Evolutionary conservation across 768 basidiomycete genomes (phyloP).

Genomic region (Tulasnella sp.): DNA sequence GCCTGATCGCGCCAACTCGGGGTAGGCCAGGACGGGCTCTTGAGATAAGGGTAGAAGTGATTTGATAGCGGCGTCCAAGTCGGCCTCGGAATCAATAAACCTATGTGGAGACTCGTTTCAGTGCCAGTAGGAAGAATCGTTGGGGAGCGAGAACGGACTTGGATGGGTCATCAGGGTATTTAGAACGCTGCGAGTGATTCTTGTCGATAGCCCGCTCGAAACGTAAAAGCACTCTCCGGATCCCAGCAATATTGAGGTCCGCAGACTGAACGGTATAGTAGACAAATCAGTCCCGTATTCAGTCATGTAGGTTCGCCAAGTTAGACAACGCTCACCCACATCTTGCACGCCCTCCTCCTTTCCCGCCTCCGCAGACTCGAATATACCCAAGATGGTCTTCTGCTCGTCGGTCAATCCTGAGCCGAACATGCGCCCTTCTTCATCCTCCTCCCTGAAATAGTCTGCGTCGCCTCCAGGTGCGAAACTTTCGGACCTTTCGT

Average conservation of each 20-base stretch:
- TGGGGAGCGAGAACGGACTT: slow-evolving; percentile 44
- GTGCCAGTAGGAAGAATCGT: background rate
- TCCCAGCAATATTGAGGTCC: slow-evolving; percentile 54
- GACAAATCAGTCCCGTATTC: slow-evolving; percentile 5
- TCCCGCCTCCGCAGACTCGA: slow-evolving; percentile 57
- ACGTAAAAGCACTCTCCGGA: slow-evolving; percentile 62
- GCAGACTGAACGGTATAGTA: slow-evolving; percentile 39
- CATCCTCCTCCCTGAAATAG: slow-evolving; percentile 84
- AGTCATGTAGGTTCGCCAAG: background rate
- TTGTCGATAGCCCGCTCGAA: slow-evolving; percentile 88
- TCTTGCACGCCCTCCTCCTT: slow-evolving; percentile 38
- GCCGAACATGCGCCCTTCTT: slow-evolving; percentile 86
- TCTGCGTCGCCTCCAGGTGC: slow-evolving; percentile 84
- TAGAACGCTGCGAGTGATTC: slow-evolving; percentile 94
- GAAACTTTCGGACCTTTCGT: slow-evolving; percentile 36
- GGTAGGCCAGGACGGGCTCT: slow-evolving; percentile 70
- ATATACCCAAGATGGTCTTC: slow-evolving; percentile 91
- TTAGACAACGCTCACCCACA: slow-evolving; percentile 36
- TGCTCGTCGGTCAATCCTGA: slow-evolving; percentile 88
- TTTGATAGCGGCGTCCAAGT: slow-evolving; percentile 81
- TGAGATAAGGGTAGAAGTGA: slow-evolving; percentile 82
- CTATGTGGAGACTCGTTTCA: slow-evolving; percentile 32
- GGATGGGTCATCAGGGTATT: slow-evolving; percentile 83
- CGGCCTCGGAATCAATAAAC: slow-evolving; percentile 98
- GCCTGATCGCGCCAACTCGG: slow-evolving; percentile 75